Evolutionary conservation across 306 rosid species (phyloP).

Genomic region (Pueraria montana): DNA sequence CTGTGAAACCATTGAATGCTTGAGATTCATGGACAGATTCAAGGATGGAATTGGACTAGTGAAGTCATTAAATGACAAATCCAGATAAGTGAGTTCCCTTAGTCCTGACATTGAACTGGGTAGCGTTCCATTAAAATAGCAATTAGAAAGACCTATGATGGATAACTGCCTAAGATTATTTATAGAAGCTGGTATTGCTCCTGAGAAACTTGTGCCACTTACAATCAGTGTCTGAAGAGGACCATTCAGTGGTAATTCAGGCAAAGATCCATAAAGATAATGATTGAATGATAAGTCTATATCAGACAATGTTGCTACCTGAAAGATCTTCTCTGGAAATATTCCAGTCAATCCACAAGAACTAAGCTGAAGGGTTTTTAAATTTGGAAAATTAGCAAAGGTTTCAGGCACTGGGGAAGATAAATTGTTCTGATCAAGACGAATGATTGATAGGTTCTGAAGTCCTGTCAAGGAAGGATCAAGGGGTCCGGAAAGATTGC

Average conservation of each 20-base stretch:
- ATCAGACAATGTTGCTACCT: not conserved
- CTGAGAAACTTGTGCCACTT: constrained; percentile 21
- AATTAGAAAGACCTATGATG: not conserved
- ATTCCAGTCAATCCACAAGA: not conserved
- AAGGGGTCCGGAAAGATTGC: constrained; percentile 51
- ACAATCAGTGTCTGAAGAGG: not conserved
- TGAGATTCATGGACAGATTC: constrained; percentile 25
- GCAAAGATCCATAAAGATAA: constrained; percentile 41
- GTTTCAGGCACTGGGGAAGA: constrained; percentile 37
- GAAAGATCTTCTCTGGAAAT: constrained; percentile 36
- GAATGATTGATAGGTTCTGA: constrained; percentile 22
- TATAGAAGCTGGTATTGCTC: constrained; percentile 33
- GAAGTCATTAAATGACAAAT: constrained; percentile 37
- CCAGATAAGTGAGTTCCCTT: constrained; percentile 3
- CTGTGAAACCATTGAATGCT: not conserved
- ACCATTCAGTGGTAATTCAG: not conserved
- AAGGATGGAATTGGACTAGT: constrained; percentile 43
- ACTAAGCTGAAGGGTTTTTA: constrained; percentile 27
- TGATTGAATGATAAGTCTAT: constrained; percentile 36
- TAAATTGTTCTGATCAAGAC: constrained; percentile 27
- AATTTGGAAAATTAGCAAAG: constrained; percentile 35
- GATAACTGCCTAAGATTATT: constrained; percentile 34
- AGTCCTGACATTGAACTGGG: constrained; percentile 44
- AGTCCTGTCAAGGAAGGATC: constrained; percentile 36
- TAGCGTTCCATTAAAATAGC: constrained; percentile 36